A percentile compares a stretch with the other conserved stretches of the same genome.
These are phyloP conservation scores for Arachnomyces sp. DNA, from an alignment of 2,329 filamentous ascomycete genomes.

Conservation along the genomic window DNA sequence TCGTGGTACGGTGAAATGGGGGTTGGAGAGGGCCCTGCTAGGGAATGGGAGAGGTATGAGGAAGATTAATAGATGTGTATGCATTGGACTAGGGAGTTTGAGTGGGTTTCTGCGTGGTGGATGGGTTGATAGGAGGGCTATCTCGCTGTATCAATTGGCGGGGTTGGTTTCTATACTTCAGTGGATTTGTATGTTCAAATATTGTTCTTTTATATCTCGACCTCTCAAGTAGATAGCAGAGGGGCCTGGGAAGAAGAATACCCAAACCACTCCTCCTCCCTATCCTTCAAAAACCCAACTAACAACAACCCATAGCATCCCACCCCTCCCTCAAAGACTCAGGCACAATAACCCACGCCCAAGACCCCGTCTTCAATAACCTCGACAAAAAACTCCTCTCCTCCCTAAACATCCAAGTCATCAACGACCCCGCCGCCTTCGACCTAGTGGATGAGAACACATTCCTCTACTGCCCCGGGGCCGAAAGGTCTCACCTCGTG, in stretches of 20 bases:
- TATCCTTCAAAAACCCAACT: neutral
- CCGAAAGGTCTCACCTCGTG: conserved; percentile 43
- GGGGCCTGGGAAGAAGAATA: no score
- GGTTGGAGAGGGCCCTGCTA: conserved; percentile 6
- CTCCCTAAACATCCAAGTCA: conserved; percentile 27
- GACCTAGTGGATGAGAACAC: conserved; percentile 40
- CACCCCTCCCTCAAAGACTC: neutral
- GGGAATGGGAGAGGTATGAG: neutral
- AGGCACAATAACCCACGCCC: conserved; percentile 41
- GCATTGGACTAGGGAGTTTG: conserved; percentile 33
- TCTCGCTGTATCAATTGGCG: conserved; percentile 35
- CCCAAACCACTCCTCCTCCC: neutral
- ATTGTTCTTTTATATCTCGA: neutral
- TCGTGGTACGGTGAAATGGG: conserved; percentile 16
- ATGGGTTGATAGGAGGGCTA: conserved; percentile 33
- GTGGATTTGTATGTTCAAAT: conserved; percentile 18
- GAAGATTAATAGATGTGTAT: conserved; percentile 25
- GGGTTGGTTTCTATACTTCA: conserved; percentile 25
- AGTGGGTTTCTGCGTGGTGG: conserved; percentile 35
- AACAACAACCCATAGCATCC: neutral
- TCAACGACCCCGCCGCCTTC: conserved; percentile 46
- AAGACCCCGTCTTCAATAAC: conserved; percentile 44
- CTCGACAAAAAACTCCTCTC: conserved; percentile 32
- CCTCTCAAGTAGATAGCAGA: no score
- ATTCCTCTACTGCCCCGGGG: conserved; percentile 56